Evolutionary conservation across 306 rosid genomes (phyloP).

Genomic region (Lotus japonicus): DNA sequence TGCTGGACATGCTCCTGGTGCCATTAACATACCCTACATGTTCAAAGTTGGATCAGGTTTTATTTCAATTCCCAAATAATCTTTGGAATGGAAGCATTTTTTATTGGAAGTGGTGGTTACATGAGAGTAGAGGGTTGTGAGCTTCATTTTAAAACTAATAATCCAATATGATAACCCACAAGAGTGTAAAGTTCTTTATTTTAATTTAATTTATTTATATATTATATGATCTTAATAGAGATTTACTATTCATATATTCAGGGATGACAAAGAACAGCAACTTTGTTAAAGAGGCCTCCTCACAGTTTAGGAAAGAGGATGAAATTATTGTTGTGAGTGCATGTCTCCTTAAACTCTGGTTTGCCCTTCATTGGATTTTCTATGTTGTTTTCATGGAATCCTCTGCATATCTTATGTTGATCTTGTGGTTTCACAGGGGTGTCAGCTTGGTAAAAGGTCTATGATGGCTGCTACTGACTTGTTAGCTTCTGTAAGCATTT

Average conservation of each 20-base stretch:
- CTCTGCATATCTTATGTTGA: not conserved
- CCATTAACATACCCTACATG: constrained; percentile 77
- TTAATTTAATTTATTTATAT: not conserved
- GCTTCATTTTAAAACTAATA: not conserved
- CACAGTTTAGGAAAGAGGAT: constrained; percentile 58
- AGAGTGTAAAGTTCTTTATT: not conserved
- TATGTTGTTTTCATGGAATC: not conserved
- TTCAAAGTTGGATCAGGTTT: constrained; percentile 75
- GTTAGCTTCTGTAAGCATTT: constrained; percentile 52
- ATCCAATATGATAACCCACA: not conserved
- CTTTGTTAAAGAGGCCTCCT: constrained; percentile 48
- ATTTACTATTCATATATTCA: constrained; percentile 17
- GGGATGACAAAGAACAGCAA: constrained; percentile 70
- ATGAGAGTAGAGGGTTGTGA: not conserved
- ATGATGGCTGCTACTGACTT: constrained; percentile 81
- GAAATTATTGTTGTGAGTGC: constrained; percentile 79
- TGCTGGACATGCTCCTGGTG: constrained; percentile 64
- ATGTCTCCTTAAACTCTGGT: not conserved
- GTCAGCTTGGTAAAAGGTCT: constrained; percentile 73
- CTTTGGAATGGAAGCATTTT: constrained; percentile 1
- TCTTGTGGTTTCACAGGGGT: constrained; percentile 45
- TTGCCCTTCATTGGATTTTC: not conserved
- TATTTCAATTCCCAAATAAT: not conserved
- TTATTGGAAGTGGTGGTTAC: not conserved
- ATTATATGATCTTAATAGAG: not conserved